Base-by-base conservation (phyloP, 768 basidiomycete genomes). In the Russula dissimulans region DNA sequence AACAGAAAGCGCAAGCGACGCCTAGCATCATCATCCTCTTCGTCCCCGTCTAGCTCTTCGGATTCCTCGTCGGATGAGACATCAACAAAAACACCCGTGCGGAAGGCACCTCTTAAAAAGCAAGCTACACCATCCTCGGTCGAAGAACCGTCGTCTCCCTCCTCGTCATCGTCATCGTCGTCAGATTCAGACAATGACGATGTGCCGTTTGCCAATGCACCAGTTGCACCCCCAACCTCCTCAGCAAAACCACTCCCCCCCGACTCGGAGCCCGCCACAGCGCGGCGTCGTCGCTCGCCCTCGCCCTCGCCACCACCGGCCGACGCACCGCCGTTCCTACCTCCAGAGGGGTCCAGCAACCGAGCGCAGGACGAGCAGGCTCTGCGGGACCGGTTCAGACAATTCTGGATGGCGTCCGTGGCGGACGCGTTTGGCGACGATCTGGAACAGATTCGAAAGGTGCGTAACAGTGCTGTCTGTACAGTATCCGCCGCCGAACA, bases 341-440 rank as follows among this genome's bases (percentile, higher is more conserved):
- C 81, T 4, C 38, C 60, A 5, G 64, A 65, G 17, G 67, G 66
- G 0, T 53, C 67, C 4, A 71, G 68, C 26, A 71, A 75, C 36
- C 68, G 71, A 6, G 66, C 69, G 14, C 71, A 76, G 48, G 71
- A 75, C 34, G 86, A 91, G 60, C 73, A 78, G 46, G 68, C 70
- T 8, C 69, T 91, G 68, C 85, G 83, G 67, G 81, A 81, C 38
- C 81, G 77, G 46, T 93, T 93, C 70, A 76, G 85, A 57, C 85
- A 85, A 70, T 92, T 93, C 68, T 93, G 91, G 91, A 91, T 93
- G 89, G 74, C 82, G 3, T 82, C 86, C 0, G 79, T 92, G 7
- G 87, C 84, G 2, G 88, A 91, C 69, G 89, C 82, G 11, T 94
- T 93, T 72, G 81, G 81, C 63, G 85, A 87, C 48, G 91, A 93